Conservation (phyloP, 345 rosid species). For the Moricandia moricandioides region DNA sequence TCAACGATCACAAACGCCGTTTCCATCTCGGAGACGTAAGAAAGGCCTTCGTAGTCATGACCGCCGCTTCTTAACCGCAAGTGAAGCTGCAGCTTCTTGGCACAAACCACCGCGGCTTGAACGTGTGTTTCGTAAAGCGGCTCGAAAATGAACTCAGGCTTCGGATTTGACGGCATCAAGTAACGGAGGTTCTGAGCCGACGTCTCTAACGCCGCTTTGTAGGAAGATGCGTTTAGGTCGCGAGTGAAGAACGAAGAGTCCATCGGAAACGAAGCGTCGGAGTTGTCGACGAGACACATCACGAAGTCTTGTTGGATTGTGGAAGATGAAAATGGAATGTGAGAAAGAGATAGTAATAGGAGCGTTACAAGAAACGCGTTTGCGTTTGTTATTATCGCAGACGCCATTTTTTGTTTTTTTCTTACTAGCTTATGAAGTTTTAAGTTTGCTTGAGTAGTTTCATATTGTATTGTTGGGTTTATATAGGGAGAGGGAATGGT, state of each 20-base stretch:
- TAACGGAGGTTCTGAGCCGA: slow-evolving; percentile 58
- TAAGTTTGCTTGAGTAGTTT: slow-evolving; percentile 24
- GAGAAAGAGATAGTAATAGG: slow-evolving; percentile 5
- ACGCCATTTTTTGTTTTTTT: slow-evolving; percentile 21
- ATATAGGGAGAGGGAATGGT: slow-evolving; percentile 20
- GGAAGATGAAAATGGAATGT: slow-evolving; percentile 22
- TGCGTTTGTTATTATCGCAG: slow-evolving; percentile 3
- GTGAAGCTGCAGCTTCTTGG: slow-evolving; percentile 47
- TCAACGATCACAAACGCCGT: slow-evolving; percentile 59
- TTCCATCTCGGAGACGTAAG: slow-evolving; percentile 56
- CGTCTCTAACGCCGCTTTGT: slow-evolving; percentile 40
- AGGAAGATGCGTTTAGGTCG: slow-evolving; percentile 45
- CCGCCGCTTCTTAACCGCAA: slow-evolving; percentile 69
- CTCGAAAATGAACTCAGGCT: slow-evolving; percentile 62
- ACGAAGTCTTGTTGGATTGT: slow-evolving; percentile 46
- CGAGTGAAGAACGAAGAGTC: slow-evolving; percentile 38
- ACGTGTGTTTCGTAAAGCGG: slow-evolving; percentile 58
- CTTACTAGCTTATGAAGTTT: neutral
- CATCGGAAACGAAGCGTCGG: slow-evolving; percentile 40
- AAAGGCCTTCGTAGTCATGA: slow-evolving; percentile 69
- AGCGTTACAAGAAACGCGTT: slow-evolving; percentile 20
- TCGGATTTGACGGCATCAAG: slow-evolving; percentile 46
- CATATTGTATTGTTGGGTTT: slow-evolving; percentile 15
- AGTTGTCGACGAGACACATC: slow-evolving; percentile 43
- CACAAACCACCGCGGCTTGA: slow-evolving; percentile 66